Base-by-base conservation (phyloP, 257 asterid genomes). In the Handroanthus guayacan region DNA sequence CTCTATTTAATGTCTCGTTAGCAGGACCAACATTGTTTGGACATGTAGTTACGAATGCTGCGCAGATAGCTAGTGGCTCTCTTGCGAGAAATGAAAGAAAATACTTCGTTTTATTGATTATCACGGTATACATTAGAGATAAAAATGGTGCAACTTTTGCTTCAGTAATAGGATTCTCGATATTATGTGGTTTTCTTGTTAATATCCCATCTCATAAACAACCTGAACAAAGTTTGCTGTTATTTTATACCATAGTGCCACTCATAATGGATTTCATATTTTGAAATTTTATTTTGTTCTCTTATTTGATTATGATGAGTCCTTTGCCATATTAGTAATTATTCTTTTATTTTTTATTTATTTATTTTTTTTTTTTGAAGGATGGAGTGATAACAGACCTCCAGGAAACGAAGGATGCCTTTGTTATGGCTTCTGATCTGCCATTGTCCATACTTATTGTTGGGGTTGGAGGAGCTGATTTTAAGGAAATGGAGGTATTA, bases 381-480 rank as follows among this genome's bases (percentile, higher is more conserved):
- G 99, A 95, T 86, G 99, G 99, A 71, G 99, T 93, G 77, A 91
- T 95, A 63, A 95, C 99, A 9, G 99, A 95, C 82, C 98, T 93
- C 62, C 98, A 93, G 83, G 99, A 95, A 84, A 95, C 99, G 25
- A 95, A 89, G 86, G 97, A 95, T 54, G 97, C 98, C 16, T 79
- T 95, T 3, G 97, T 95, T 78, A 85, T 81, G 86, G 99, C 98
- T 44, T 94, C 99, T 9, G 99, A 95, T 88, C 82, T 95, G 77
- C 98, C 99, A 57, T 73, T 95, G 87, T 95, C 99, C 75, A 90
- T 95, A 78, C 91, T 95, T 10, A 95, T 91, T 62, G 94, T 95
- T 60, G 99, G 98, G 68, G 99, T 95, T 67, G 99, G 99, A 79
- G 99, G 99, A 74, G 99, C 99, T 10, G 99, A 95, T 83, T 95